Conservation (phyloP, 2,329 filamentous ascomycete species). For the Leptosphaerulina australis region DNA sequence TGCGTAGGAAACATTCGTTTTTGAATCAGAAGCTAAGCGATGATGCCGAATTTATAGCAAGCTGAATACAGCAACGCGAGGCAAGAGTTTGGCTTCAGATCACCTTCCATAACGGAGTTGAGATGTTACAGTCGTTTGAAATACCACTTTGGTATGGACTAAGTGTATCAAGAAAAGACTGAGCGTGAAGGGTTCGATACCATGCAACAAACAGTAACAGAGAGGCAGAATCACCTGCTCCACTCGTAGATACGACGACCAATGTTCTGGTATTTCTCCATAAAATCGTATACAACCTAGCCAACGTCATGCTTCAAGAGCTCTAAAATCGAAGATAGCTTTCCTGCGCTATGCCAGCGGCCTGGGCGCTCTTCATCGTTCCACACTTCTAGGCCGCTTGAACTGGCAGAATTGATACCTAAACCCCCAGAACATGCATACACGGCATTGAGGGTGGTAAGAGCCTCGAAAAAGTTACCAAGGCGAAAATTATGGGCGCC, state of each 20-base stretch:
- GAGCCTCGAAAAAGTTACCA: constrained; percentile 10
- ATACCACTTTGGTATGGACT: constrained; percentile 4
- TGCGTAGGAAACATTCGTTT: too few species aligned
- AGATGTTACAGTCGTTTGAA: neutral
- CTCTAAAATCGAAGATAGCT: too few species aligned
- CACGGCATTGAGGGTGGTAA: constrained; percentile 8
- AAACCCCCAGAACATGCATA: constrained; percentile 10
- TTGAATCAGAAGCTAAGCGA: too few species aligned
- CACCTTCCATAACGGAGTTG: too few species aligned
- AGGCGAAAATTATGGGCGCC: constrained; percentile 9
- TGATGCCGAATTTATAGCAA: too few species aligned
- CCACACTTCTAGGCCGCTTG: constrained; percentile 12
- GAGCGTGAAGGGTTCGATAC: neutral
- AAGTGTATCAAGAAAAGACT: constrained; percentile 1
- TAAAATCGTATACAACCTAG: constrained; percentile 2
- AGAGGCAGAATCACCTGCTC: neutral
- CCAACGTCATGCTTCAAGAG: neutral
- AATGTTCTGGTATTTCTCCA: constrained; percentile 2
- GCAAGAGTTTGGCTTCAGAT: too few species aligned
- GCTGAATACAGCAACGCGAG: too few species aligned
- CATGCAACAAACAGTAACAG: neutral
- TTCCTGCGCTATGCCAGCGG: constrained; percentile 6
- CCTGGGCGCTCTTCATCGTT: constrained; percentile 1
- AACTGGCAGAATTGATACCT: constrained; percentile 10
- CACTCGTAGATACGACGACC: constrained; percentile 2